Evolutionary conservation across 1,284 basidiomycete species (phyloP).

Genomic region (Apiotrichum gracile): DNA sequence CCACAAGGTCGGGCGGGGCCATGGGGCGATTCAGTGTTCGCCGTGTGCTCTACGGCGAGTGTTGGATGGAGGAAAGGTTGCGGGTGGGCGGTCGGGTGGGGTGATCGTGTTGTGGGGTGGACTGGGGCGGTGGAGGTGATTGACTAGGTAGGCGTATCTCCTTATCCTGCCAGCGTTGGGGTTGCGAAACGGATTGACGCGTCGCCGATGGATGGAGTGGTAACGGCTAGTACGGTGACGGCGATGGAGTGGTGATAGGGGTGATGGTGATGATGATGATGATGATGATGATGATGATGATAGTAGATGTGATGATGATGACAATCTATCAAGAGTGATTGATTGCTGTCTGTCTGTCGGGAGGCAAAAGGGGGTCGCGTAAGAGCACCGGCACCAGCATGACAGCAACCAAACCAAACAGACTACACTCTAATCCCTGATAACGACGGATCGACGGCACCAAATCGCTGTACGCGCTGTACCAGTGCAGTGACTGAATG

Average conservation of each 20-base stretch:
- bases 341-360: too few species aligned
- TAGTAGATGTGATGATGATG: background rate
- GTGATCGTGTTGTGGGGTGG: background rate
- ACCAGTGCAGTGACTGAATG: too few species aligned
- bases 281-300: too few species aligned
- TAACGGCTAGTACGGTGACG: background rate
- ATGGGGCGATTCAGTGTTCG: background rate
- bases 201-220: background rate
- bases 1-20: slow-evolving; percentile 1
- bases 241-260: too few species aligned
- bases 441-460: too few species aligned
- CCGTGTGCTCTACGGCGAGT: background rate
- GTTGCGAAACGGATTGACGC: background rate
- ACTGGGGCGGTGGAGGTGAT: background rate
- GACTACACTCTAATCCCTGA: too few species aligned
- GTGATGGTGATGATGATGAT: too few species aligned
- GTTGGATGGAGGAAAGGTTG: background rate
- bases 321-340: too few species aligned
- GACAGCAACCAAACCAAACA: too few species aligned
- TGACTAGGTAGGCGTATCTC: background rate
- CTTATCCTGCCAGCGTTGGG: background rate
- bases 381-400: too few species aligned
- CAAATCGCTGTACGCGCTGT: too few species aligned
- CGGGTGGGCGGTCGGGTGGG: background rate
- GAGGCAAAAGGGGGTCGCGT: too few species aligned